Evolutionary conservation across 106 monocot genomes (phyloP), one percentile per base, ranked within the genome.

Genomic region (Platanthera zijinensis): DNA sequence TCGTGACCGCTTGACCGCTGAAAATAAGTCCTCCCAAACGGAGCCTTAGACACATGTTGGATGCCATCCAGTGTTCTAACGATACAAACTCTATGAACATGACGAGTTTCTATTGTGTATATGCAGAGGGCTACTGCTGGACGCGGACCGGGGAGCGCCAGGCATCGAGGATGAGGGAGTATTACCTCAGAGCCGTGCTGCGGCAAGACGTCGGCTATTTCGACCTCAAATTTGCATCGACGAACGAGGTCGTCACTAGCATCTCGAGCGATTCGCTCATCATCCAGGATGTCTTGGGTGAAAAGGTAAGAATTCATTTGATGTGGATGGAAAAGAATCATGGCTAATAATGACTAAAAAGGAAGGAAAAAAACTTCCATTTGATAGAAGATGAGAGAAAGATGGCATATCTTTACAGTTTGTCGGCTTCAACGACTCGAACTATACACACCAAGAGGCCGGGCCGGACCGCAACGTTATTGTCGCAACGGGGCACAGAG

Each of bases 101-200:
- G n/a, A n/a, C n/a, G 25, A 25, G 25, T 25, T 25, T 25, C 25
- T 25, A 25, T 25, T 11, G 1, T 30, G 30, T 67, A n/a, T 17
- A 6, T 21, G 45, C 68, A 81, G 80, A 81, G 46, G 80, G 80
- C 19, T 81, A 75, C 15, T 78, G 78, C 11, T 78, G 78, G 78
- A 78, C 78, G 51, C 17, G 78, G 71, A 78, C 78, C 10, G 78
- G 71, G 1, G 78, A 78, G 71, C 28, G 78, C 46, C 78, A 78
- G n/a, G 78, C 78, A 18, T 71, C 71, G 45, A 78, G 67, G 47
- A 78, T 71, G 78, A 15, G 78, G 3, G 15, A 7, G 5, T 49
- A 19, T 4, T 78, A 78, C 52, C 17, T 78, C 28, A 78, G 56
- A 51, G 69, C 78, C 0, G 49, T 78, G 50, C 71, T 78, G 8